phyloP scores from a whole-genome alignment of 1,284 basidiomycete genomes.

The Leccinum variabile region DNA sequence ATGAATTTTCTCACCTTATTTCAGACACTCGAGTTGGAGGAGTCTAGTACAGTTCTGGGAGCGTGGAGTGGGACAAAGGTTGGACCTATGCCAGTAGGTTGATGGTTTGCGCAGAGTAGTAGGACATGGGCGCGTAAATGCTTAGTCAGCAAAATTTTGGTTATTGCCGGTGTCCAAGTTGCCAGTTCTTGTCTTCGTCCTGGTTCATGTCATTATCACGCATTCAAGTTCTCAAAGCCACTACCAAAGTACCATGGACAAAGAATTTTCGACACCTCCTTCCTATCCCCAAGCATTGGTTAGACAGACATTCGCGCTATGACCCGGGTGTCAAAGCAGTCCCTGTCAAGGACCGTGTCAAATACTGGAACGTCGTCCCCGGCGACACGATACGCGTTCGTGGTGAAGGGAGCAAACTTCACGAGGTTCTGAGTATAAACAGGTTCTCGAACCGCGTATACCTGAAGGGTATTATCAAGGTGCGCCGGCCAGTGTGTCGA shows the following conservation, averaged over 20 bases:
- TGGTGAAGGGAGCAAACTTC: conserved; percentile 60
- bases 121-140: conserved; percentile 3
- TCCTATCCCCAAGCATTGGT: conserved; percentile 49
- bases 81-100: conserved; percentile 26
- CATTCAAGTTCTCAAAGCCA: conserved; percentile 44
- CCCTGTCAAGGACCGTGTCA: conserved; percentile 66
- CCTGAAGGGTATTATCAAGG: conserved; percentile 55
- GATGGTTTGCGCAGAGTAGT: conserved; percentile 10
- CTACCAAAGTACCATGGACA: conserved; percentile 56
- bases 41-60: conserved; percentile 56
- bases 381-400: conserved; percentile 75
- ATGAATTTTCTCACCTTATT: conserved; percentile 7
- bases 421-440: conserved; percentile 73
- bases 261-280: conserved; percentile 65
- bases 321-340: conserved; percentile 49
- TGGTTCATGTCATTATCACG: conserved; percentile 39
- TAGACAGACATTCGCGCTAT: conserved; percentile 33
- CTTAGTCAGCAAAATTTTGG: conserved; percentile 24
- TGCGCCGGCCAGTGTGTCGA: conserved; percentile 32
- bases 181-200: neutral
- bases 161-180: neutral
- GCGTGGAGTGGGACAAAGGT: conserved; percentile 39
- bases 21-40: conserved; percentile 73
- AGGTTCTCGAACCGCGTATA: conserved; percentile 69
- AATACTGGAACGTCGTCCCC: conserved; percentile 83